Evolutionary conservation across 768 basidiomycete species (phyloP), one percentile per base, ranked within the genome.

Genomic region (Crucibulum laeve): DNA sequence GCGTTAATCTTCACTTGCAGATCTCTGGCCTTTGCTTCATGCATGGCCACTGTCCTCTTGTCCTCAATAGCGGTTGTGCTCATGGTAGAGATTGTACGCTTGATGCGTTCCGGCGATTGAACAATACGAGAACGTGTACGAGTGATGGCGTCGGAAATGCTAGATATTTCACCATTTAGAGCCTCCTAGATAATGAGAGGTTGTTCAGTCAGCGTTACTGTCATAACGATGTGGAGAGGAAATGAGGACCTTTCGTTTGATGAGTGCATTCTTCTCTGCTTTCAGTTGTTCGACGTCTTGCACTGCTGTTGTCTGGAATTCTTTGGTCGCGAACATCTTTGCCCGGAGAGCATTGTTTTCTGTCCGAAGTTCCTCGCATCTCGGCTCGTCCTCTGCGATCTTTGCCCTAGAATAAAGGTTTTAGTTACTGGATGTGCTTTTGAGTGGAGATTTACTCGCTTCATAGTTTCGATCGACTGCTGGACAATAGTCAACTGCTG

Each of bases 31-130:
- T 91, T 92, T 10, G 73, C 70, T 53, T 92, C 87, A 50, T 84
- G 79, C 49, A 74, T 61, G 1, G 74, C 68, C 15, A 88, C 71
- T 1, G 71, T 71, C 47, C 71, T 78, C 56, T 88, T 88, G 51
- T 94, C 90, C 42, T 86, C 84, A 14, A 75, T 60, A 1, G 80
- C 79, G 0, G 76, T 80, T 4, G 67, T 57, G 2, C 77, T 74
- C 86, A 95, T 91, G n/a, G 78, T 70, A 8, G 74, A 63, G 53
- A 95, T 95, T 33, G 80, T 87, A 40, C 83, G 79, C 57, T 84
- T 87, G 52, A 95, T 86, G 35, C 92, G 77, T 37, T 95, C 93
- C 0, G 93, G 93, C 0, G 90, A 92, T 59, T 92, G 89, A 3
- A 96, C 91, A 49, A 96, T 85, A 21, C 91, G 80, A 22, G 80